A percentile compares a stretch with the other conserved stretches of the same genome.
phyloP scores from a whole-genome alignment of 2,329 filamentous ascomycete species.

The Grosmannia penicillata region DNA sequence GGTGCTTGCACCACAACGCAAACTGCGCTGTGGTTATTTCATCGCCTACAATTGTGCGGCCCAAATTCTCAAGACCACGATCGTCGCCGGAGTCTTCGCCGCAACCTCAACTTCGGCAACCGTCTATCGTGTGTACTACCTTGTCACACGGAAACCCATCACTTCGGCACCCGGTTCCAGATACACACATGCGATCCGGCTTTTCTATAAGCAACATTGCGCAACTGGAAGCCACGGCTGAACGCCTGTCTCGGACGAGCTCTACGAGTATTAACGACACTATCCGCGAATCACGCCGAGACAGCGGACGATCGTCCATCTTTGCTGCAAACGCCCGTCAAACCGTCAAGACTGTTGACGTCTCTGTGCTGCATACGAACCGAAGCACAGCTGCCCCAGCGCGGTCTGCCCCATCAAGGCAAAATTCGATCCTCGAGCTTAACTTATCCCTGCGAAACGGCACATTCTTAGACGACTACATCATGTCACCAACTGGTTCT shows the following conservation, averaged over 20 bases:
- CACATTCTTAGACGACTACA: conserved; percentile 53
- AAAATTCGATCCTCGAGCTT: conserved; percentile 33
- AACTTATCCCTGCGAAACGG: conserved; percentile 53
- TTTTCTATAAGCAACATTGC: conserved; percentile 54
- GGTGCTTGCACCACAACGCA: no score
- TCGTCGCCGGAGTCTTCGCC: background rate
- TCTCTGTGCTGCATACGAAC: no score
- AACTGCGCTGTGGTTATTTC: background rate
- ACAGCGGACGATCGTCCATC: conserved; percentile 51
- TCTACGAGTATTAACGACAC: conserved; percentile 70
- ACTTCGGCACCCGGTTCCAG: conserved; percentile 45
- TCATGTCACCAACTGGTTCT: conserved; percentile 53
- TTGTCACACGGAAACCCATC: conserved; percentile 28
- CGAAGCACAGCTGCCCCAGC: no score
- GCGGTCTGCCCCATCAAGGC: no score
- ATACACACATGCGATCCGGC: conserved; percentile 45
- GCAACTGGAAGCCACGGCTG: conserved; percentile 60
- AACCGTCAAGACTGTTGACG: background rate
- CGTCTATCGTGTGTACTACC: conserved; percentile 32
- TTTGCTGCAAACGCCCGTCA: conserved; percentile 25
- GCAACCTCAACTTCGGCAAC: no score
- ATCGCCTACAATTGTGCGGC: conserved; percentile 1
- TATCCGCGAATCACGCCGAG: conserved; percentile 57
- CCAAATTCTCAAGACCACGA: conserved; percentile 3
- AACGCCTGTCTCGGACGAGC: conserved; percentile 57